Conservation (phyloP, 2,329 filamentous ascomycete genomes). For the Diaporthe humulicola region DNA sequence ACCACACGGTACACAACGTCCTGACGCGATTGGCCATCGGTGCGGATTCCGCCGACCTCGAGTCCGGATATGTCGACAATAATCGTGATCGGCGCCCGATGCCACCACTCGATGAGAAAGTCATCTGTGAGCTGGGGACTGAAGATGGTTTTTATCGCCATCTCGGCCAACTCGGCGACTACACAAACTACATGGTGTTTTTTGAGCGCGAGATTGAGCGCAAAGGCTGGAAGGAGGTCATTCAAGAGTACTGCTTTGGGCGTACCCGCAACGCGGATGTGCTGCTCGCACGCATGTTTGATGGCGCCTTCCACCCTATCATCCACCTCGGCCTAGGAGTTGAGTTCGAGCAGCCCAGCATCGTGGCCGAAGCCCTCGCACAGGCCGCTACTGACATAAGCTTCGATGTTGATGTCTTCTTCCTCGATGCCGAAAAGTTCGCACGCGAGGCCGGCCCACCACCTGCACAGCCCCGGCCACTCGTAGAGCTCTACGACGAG, state of each 20-base stretch:
- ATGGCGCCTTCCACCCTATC: slow-evolving; percentile 80
- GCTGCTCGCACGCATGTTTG: slow-evolving; percentile 72
- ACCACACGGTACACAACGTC: slow-evolving; percentile 77
- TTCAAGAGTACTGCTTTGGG: slow-evolving; percentile 78
- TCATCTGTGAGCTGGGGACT: slow-evolving; percentile 4
- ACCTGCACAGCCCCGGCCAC: slow-evolving; percentile 2
- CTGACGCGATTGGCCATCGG: slow-evolving; percentile 83
- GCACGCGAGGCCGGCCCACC: not conserved
- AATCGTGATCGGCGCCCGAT: not conserved
- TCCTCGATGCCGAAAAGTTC: not conserved
- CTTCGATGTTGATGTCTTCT: not conserved
- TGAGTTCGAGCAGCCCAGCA: slow-evolving; percentile 84
- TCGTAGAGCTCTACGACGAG: slow-evolving; percentile 43
- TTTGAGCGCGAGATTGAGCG: slow-evolving; percentile 82
- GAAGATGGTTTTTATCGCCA: not conserved
- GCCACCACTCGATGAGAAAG: not conserved
- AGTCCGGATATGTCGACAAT: slow-evolving; percentile 5
- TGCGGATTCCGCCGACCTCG: slow-evolving; percentile 55
- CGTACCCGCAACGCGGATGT: slow-evolving; percentile 74
- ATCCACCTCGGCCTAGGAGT: slow-evolving; percentile 89
- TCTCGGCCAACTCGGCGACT: slow-evolving; percentile 63
- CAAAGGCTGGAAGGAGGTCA: slow-evolving; percentile 65
- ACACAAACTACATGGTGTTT: slow-evolving; percentile 80
- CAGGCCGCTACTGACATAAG: slow-evolving; percentile 61
- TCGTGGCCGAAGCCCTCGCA: slow-evolving; percentile 85